Base-by-base conservation (phyloP, 1,284 basidiomycete species). In the Thelephora terrestris region DNA sequence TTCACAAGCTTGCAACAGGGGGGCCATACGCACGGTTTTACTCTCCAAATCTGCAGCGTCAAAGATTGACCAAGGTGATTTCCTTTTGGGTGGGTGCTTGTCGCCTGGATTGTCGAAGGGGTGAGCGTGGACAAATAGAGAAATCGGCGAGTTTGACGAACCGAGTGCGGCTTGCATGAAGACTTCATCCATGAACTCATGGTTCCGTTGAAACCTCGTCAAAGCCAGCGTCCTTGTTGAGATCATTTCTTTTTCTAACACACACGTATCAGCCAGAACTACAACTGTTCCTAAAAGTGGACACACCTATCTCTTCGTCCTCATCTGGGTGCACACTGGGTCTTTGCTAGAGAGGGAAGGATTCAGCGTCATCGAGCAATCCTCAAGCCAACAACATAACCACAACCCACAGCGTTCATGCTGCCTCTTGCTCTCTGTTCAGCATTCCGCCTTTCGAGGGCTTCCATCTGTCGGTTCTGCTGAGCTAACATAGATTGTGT, bases 101-200 rank as follows among this genome's bases (percentile, higher is more conserved):
- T 74, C 68, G 27, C 72, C 78, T 80, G 48, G n/a, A 44, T 47
- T 3, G 23, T 6, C 34, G n/a, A 48, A 49, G n/a, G 44, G 38
- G 24, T 43, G 7, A 47, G 39, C 34, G 52, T 10, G 32, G 37
- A 10, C 4, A 12, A n/a, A 42, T 21, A 32, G 21, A 23, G 12
- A 6, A 42, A 34, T n/a, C 21, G 12, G 25, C 17, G 9, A 23
- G 7, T 5, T 25, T 38, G 14, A 60, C 69, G 50, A 54, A 81
- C 85, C 75, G 56, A 78, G 81, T 0, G 81, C 81, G 18, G 85
- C 84, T 52, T 74, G 71, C 57, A 70, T 72, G 61, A 90, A 89
- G 1, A 90, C 79, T 43, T 85, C 82, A 57, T 83, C 81, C 83
- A 89, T 87, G 54, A 81, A 69, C 46, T 88, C 86, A 55, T 89